Conservation (phyloP, 2,329 filamentous ascomycete genomes). For the Diaporthe nobilis region DNA sequence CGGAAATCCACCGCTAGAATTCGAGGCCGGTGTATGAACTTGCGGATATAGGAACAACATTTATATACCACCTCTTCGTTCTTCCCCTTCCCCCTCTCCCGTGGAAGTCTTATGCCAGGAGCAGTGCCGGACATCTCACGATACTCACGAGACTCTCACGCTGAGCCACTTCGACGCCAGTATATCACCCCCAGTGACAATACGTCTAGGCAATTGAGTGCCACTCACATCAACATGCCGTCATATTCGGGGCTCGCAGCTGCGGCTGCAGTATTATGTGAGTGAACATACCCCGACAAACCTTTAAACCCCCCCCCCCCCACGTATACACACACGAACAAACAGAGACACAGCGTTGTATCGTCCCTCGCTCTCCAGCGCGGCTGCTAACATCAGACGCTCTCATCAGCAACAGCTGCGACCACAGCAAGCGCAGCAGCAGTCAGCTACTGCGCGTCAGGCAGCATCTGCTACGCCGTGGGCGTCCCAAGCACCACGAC, state of each 20-base stretch:
- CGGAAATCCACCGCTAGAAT: conserved; percentile 5
- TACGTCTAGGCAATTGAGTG: neutral
- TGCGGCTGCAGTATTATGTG: conserved; percentile 38
- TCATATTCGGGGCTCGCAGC: conserved; percentile 13
- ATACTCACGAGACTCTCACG: neutral
- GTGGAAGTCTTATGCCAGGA: neutral
- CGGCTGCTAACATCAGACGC: neutral
- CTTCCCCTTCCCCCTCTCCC: too few species aligned
- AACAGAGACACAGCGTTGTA: neutral
- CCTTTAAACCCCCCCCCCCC: too few species aligned
- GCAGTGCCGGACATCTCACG: conserved; percentile 1
- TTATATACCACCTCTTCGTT: conserved; percentile 18
- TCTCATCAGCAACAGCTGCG: conserved; percentile 41
- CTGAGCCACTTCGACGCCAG: neutral
- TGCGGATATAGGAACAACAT: neutral
- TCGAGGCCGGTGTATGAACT: conserved; percentile 2
- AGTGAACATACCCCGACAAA: neutral
- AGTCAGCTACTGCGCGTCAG: conserved; percentile 57
- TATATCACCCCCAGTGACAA: neutral
- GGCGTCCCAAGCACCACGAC: conserved; percentile 67
- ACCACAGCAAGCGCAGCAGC: conserved; percentile 49
- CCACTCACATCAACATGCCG: conserved; percentile 22
- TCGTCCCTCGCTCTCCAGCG: neutral
- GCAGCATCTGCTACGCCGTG: conserved; percentile 68
- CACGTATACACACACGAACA: too few species aligned